phyloP scores from a whole-genome alignment of 805 yeast species.

The Ascoidea rubescens region DNA sequence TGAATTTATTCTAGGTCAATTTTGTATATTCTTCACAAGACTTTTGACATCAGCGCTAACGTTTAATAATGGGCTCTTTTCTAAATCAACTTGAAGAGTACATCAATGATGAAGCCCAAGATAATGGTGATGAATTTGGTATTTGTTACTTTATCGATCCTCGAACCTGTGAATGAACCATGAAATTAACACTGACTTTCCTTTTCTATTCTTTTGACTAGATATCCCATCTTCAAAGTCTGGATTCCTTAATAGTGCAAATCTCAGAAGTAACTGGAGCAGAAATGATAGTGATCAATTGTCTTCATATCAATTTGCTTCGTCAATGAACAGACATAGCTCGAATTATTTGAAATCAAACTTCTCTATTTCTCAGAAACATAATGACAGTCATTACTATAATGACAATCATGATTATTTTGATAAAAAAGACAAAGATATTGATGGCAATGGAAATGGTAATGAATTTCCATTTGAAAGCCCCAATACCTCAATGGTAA shows the following conservation, averaged over 20 bases:
- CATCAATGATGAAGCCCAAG: background rate
- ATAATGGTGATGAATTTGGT: too few species aligned
- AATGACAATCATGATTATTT: too few species aligned
- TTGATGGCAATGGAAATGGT: background rate
- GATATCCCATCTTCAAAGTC: background rate
- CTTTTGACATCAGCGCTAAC: too few species aligned
- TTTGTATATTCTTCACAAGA: too few species aligned
- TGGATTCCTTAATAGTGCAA: background rate
- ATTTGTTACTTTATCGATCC: background rate
- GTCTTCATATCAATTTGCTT: background rate
- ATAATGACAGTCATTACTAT: too few species aligned
- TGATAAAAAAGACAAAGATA: background rate
- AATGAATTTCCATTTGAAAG: background rate
- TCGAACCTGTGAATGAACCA: background rate
- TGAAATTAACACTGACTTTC: background rate
- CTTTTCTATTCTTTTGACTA: background rate
- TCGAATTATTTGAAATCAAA: background rate
- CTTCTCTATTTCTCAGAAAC: background rate
- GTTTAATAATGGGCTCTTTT: background rate
- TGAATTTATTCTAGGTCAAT: too few species aligned
- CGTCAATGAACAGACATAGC: background rate
- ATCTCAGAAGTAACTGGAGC: background rate
- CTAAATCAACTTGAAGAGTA: background rate
- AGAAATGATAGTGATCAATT: background rate
- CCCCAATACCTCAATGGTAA: background rate